Conservation (phyloP, 192 early-diverging fungal genomes). For the Cladochytrium replicatum region DNA sequence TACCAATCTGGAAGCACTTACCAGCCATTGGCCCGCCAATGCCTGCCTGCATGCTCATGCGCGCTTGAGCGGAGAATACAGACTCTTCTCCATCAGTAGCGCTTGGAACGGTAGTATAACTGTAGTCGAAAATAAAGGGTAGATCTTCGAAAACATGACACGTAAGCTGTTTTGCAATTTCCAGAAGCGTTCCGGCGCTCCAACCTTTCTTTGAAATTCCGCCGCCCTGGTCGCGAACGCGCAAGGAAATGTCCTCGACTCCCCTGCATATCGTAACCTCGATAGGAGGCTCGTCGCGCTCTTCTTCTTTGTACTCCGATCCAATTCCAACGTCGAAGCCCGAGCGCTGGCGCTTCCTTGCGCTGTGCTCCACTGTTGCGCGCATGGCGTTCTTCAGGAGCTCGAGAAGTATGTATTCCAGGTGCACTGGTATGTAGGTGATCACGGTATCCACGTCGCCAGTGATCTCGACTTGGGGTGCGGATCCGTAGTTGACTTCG, state of each 20-base stretch:
- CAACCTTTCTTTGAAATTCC: slow-evolving; percentile 62
- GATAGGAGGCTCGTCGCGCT: slow-evolving; percentile 50
- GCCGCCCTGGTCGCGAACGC: slow-evolving; percentile 86
- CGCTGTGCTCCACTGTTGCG: slow-evolving; percentile 70
- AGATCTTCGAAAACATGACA: slow-evolving; percentile 40
- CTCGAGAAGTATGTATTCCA: slow-evolving; percentile 90
- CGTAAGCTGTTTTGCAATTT: neutral
- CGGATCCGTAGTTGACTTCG: slow-evolving; percentile 80
- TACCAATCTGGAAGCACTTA: neutral
- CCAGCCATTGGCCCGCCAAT: slow-evolving; percentile 87
- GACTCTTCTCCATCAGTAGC: slow-evolving; percentile 43
- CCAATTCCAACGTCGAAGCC: slow-evolving; percentile 1
- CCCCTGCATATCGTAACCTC: slow-evolving; percentile 77
- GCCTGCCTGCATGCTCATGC: slow-evolving; percentile 75
- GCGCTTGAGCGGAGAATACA: slow-evolving; percentile 63
- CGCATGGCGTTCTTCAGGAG: slow-evolving; percentile 80
- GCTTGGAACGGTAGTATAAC: slow-evolving; percentile 77
- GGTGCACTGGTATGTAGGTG: slow-evolving; percentile 81
- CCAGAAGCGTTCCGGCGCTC: neutral
- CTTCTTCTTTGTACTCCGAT: slow-evolving; percentile 16
- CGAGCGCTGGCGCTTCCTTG: slow-evolving; percentile 25
- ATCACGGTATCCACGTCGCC: slow-evolving; percentile 56
- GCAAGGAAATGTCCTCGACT: slow-evolving; percentile 65
- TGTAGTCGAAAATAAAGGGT: slow-evolving; percentile 81
- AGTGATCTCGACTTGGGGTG: slow-evolving; percentile 60